These are phyloP conservation scores for Acrocalymma vagum DNA, from an alignment of 2,329 filamentous ascomycete species.

Conservation along the genomic window DNA sequence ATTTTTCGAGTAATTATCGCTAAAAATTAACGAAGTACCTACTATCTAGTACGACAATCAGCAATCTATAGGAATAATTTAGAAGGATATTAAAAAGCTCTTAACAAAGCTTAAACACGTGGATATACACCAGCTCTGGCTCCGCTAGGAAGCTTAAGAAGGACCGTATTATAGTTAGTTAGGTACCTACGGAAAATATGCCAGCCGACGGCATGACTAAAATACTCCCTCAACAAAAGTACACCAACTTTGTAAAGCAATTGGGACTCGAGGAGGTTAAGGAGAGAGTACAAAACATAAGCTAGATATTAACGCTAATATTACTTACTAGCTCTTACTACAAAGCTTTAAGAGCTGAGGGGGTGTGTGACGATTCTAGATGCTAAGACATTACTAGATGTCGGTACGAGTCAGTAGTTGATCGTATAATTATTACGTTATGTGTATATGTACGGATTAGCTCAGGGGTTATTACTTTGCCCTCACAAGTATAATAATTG, in stretches of 20 bases:
- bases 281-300: too few species aligned
- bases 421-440: too few species aligned
- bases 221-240: conserved; percentile 1
- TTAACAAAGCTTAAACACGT: conserved; percentile 16
- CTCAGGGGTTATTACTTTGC: too few species aligned
- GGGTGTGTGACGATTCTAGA: too few species aligned
- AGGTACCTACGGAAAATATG: conserved; percentile 1
- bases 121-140: conserved; percentile 13
- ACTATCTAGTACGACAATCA: conserved; percentile 13
- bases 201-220: conserved; percentile 8
- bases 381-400: too few species aligned
- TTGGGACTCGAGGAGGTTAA: conserved; percentile 7
- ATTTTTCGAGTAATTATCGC: conserved; percentile 5
- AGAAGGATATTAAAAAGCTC: conserved; percentile 5
- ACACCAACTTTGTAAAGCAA: conserved; percentile 22
- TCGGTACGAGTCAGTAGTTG: too few species aligned
- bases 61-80: conserved; percentile 12
- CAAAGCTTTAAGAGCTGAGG: too few species aligned
- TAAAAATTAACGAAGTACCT: background rate
- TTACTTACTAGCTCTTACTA: too few species aligned
- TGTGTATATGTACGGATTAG: too few species aligned
- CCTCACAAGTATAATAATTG: too few species aligned
- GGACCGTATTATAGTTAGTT: conserved; percentile 6
- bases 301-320: too few species aligned
- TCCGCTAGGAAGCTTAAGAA: conserved; percentile 5